phyloP scores from a whole-genome alignment of 768 basidiomycete genomes.

The Trametes maxima region DNA sequence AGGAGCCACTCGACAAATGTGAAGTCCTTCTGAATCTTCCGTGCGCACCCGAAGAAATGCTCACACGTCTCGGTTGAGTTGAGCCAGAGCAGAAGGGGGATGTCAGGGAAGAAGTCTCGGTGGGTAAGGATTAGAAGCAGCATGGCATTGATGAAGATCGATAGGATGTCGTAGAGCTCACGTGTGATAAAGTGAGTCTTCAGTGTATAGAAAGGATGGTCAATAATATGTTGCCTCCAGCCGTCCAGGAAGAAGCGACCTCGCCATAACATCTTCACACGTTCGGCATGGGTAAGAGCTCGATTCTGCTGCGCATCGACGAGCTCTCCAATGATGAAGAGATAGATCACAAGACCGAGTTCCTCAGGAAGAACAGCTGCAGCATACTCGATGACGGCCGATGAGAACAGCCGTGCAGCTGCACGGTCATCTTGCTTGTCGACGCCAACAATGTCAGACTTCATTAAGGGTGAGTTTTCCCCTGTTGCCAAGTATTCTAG shows the following conservation, averaged over 20 bases:
- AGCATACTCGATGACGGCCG: slow-evolving; percentile 32
- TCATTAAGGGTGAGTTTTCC: slow-evolving; percentile 27
- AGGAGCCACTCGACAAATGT: slow-evolving; percentile 1
- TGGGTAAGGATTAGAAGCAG: slow-evolving; percentile 24
- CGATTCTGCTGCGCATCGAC: slow-evolving; percentile 31
- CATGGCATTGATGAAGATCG: slow-evolving; percentile 4
- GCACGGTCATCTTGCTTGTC: slow-evolving; percentile 48
- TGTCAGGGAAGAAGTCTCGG: slow-evolving; percentile 30
- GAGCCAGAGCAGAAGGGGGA: slow-evolving; percentile 29
- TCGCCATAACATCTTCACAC: slow-evolving; percentile 25
- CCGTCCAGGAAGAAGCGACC: slow-evolving; percentile 27
- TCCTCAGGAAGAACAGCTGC: slow-evolving; percentile 31
- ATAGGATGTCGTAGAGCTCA: slow-evolving; percentile 3
- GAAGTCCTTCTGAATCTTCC: slow-evolving; percentile 7
- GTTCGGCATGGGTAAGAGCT: slow-evolving; percentile 22
- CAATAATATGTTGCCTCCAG: slow-evolving; percentile 20
- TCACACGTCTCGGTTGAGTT: slow-evolving; percentile 4
- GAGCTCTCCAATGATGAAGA: slow-evolving; percentile 37
- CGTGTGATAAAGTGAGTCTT: not conserved
- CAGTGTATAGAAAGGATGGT: slow-evolving; percentile 20
- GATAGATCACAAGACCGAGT: slow-evolving; percentile 35
- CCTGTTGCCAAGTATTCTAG: slow-evolving; percentile 25
- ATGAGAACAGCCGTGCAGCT: slow-evolving; percentile 41
- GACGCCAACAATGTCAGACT: slow-evolving; percentile 38
- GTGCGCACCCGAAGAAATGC: slow-evolving; percentile 1